Percentiles rank a stretch among this genome's conserved stretches.
These are phyloP conservation scores for Phytopythium mirpurense DNA, from an alignment of 352 stramenopile species.

Conservation along the genomic window DNA sequence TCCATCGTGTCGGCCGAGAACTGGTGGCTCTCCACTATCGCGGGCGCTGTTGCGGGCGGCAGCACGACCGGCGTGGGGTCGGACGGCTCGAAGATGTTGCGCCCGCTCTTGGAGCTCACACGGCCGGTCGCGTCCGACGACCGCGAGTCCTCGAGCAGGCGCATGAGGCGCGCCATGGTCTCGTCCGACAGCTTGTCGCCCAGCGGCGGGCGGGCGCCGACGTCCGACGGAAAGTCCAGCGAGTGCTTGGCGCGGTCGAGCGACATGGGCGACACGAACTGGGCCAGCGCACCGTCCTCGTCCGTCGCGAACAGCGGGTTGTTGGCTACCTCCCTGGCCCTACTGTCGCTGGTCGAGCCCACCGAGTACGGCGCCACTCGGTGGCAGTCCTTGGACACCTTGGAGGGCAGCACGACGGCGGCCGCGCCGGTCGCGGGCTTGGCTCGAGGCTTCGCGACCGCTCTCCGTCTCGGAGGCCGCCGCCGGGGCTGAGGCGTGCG, in stretches of 20 bases:
- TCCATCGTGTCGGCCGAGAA: constrained; percentile 50
- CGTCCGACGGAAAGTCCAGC: constrained; percentile 12
- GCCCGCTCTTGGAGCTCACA: constrained; percentile 10
- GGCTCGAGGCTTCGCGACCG: constrained; percentile 1
- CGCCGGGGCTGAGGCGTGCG: constrained; percentile 32
- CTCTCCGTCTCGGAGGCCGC: constrained; percentile 17
- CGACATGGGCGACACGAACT: constrained; percentile 22
- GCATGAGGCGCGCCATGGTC: constrained; percentile 26
- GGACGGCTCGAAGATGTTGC: constrained; percentile 19
- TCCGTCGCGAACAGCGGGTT: constrained; percentile 22
- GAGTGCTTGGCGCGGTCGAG: constrained; percentile 29
- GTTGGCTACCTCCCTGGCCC: constrained; percentile 6
- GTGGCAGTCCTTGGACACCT: constrained; percentile 11
- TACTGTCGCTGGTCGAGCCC: constrained; percentile 6
- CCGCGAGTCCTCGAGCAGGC: constrained; percentile 29
- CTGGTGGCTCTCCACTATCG: constrained; percentile 34
- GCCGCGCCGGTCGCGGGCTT: constrained; percentile 10
- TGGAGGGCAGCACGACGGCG: neutral
- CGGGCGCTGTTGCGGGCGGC: constrained; percentile 9
- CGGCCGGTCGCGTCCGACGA: constrained; percentile 15
- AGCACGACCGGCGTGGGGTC: constrained; percentile 17
- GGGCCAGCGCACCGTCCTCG: constrained; percentile 9
- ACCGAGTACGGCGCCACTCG: constrained; percentile 9
- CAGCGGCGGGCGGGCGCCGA: too few relatives aligned
- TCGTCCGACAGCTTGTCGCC: constrained; percentile 18